Evolutionary conservation across 2,329 filamentous ascomycete genomes (phyloP).

Genomic region (Paraphaeosphaeria minitans): DNA sequence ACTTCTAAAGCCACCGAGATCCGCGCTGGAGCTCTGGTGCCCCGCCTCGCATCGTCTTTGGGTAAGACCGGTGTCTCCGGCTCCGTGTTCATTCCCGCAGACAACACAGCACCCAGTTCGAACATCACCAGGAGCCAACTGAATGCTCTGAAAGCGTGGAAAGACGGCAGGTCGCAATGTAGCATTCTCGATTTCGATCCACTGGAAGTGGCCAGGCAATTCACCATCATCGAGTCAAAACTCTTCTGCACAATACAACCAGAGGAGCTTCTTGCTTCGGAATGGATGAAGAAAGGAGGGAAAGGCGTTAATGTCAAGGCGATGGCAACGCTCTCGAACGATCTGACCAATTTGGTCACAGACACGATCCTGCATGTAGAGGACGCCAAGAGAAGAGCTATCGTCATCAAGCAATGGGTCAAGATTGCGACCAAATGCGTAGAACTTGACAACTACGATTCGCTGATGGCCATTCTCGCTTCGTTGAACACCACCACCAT

Average conservation of each 20-base stretch:
- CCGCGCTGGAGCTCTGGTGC: conserved; percentile 73
- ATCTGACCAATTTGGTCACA: conserved; percentile 88
- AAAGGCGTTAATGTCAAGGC: conserved; percentile 88
- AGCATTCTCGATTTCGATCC: conserved; percentile 90
- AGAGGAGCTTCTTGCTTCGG: conserved; percentile 86
- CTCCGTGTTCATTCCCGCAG: conserved; percentile 70
- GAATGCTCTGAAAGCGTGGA: conserved; percentile 73
- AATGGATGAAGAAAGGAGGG: conserved; percentile 90
- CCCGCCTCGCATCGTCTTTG: conserved; percentile 81
- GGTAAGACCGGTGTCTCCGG: conserved; percentile 83
- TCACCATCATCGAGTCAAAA: conserved; percentile 88
- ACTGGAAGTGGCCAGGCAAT: conserved; percentile 85
- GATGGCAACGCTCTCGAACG: conserved; percentile 91
- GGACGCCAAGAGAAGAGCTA: conserved; percentile 91
- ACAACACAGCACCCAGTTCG: conserved; percentile 72
- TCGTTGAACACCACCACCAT: conserved; percentile 92
- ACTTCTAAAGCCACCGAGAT: conserved; percentile 76
- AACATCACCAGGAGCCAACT: conserved; percentile 77
- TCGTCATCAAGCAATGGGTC: conserved; percentile 96
- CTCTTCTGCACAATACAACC: conserved; percentile 92
- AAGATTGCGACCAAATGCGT: conserved; percentile 88
- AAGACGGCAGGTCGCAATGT: conserved; percentile 70
- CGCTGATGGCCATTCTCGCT: conserved; percentile 95
- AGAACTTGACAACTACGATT: conserved; percentile 93
- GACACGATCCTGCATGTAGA: conserved; percentile 87